Base-by-base conservation (phyloP, 441 rosid genomes). In the Adansonia gregorii region DNA sequence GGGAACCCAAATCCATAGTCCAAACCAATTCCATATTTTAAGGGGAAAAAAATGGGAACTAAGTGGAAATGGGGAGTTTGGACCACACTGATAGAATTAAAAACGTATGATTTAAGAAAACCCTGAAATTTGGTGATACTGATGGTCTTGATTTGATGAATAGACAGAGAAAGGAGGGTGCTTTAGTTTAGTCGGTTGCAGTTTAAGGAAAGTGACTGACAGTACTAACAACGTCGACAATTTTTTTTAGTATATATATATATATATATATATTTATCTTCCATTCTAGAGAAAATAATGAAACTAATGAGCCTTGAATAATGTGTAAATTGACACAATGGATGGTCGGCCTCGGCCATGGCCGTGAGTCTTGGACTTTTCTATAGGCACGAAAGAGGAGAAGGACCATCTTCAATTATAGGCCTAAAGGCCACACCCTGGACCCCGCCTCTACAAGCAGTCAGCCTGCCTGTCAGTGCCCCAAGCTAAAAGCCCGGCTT, bases 161-260 rank as follows among this genome's bases (percentile, higher is more conserved):
- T 8, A 52, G 60, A 14, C 3, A 70, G 15, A 2, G 74, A 31
- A 9, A 31, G 6, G 6, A 48, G 12, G 15, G 17, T 14, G 45
- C 0, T 8, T 70, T 12, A 15, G 74, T 54, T 27, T 52, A 27
- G 61, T 52, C n/a, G 60, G 45, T 15, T 70, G 3, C 1, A 67
- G 49, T n/a, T 45, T 45, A 19, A 12, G 14, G 64, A 58, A 17
- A 72, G 75, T 72, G 64, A 72, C 49, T 72, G 49, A 71, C 64
- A 54, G 75, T 35, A 35, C 10, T 31, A 64, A n/a, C 49, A n/a
- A 72, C 45, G 45, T 54, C 1, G 22, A n/a, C 14, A 10, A 8
- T 19, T 12, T 46, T 0, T 20, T 45, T 48, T 9, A 9, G 51
- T 56, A 52, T 15, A 35, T 35, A 35, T 35, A 35, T 35, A 35